phyloP scores from a whole-genome alignment of 2,329 filamentous ascomycete species.

The Hymenoscyphus repandus region DNA sequence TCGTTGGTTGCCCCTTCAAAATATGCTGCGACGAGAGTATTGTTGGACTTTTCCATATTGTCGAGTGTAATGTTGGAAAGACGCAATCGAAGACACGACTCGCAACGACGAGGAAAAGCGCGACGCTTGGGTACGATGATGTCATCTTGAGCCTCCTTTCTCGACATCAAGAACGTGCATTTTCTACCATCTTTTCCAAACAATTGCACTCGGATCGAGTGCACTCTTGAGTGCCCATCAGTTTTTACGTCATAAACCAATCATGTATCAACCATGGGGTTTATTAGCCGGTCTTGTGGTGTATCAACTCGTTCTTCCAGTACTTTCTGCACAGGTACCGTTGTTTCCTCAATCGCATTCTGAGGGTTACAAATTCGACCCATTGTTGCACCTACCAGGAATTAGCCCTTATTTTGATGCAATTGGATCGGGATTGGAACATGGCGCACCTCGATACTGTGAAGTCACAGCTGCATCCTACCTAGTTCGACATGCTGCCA shows the following conservation, averaged over 20 bases:
- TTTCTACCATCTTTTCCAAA: too few relatives aligned
- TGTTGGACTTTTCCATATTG: too few relatives aligned
- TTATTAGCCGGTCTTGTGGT: not conserved
- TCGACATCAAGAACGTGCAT: too few relatives aligned
- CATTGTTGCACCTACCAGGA: conserved; percentile 49
- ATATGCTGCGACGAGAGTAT: too few relatives aligned
- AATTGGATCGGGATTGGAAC: conserved; percentile 26
- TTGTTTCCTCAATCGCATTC: conserved; percentile 20
- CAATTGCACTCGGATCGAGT: too few relatives aligned
- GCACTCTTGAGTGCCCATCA: too few relatives aligned
- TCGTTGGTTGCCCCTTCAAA: too few relatives aligned
- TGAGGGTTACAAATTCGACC: conserved; percentile 43
- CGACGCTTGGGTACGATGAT: too few relatives aligned
- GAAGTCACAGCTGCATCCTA: conserved; percentile 47
- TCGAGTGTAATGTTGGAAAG: too few relatives aligned
- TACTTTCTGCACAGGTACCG: conserved; percentile 3
- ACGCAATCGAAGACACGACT: too few relatives aligned
- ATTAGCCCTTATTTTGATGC: conserved; percentile 54
- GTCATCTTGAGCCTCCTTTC: too few relatives aligned
- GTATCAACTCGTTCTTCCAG: not conserved
- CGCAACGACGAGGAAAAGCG: too few relatives aligned
- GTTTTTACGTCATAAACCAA: not conserved
- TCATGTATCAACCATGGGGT: not conserved
- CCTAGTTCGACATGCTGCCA: conserved; percentile 53
- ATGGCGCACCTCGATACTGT: conserved; percentile 47